phyloP scores from a whole-genome alignment of 2,329 filamentous ascomycete species.

The Fusarium sp. region DNA sequence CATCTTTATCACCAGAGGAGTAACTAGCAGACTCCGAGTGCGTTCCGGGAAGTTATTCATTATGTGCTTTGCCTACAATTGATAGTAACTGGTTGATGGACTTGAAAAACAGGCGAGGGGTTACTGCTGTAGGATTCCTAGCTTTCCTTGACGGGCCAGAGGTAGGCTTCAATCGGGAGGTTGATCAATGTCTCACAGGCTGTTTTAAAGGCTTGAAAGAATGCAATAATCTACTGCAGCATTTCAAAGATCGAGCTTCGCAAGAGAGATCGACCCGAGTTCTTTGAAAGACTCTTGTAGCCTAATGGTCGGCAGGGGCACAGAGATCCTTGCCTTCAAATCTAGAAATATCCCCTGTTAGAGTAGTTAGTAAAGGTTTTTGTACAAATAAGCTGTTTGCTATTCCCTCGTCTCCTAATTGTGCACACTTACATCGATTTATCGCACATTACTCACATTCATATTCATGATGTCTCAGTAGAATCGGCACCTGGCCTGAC shows the following conservation, averaged over 20 bases:
- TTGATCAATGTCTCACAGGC: background rate
- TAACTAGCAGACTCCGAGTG: too few relatives aligned
- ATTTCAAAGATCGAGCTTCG: slow-evolving; percentile 41
- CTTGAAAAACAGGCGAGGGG: background rate
- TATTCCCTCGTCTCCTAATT: too few relatives aligned
- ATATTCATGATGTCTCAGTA: too few relatives aligned
- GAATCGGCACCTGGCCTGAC: too few relatives aligned
- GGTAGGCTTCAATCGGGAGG: background rate
- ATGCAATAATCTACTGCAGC: background rate
- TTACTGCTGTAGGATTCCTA: slow-evolving; percentile 21
- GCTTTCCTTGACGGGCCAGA: slow-evolving; percentile 32
- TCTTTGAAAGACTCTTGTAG: slow-evolving; percentile 1
- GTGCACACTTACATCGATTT: too few relatives aligned
- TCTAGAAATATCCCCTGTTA: too few relatives aligned
- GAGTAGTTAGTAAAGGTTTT: too few relatives aligned
- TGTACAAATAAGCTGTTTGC: too few relatives aligned
- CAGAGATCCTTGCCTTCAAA: background rate
- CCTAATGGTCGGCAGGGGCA: slow-evolving; percentile 14
- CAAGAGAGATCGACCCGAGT: background rate
- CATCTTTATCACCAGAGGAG: too few relatives aligned
- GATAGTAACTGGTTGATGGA: slow-evolving; percentile 40
- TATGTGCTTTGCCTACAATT: slow-evolving; percentile 6
- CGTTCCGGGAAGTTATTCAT: too few relatives aligned
- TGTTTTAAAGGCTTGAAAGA: rapidly evolving
- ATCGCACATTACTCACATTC: too few relatives aligned